These are phyloP conservation scores for Phoma sp. DNA, from an alignment of 2,329 filamentous ascomycete genomes.

Conservation along the genomic window DNA sequence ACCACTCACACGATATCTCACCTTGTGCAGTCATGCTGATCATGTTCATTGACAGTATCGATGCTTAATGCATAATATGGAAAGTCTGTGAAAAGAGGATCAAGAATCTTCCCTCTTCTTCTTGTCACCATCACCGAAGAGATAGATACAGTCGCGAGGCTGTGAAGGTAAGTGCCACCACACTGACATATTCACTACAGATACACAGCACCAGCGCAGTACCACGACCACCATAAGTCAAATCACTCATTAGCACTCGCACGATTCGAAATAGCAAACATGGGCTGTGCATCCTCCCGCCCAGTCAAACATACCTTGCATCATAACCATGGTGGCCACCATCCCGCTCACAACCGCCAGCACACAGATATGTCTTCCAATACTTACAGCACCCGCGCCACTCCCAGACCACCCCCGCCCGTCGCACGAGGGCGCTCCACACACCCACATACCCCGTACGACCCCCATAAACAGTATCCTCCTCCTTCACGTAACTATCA, in stretches of 20 bases:
- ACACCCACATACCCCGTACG: neutral
- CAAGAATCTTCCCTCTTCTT: neutral
- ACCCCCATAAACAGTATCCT: neutral
- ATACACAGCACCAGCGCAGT: neutral
- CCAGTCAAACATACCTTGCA: neutral
- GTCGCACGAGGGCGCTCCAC: neutral
- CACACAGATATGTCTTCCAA: neutral
- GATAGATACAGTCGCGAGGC: neutral
- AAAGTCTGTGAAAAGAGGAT: neutral
- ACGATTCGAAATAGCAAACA: neutral
- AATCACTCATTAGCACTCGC: neutral
- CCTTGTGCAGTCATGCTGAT: neutral
- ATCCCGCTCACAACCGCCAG: neutral
- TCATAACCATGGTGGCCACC: neutral
- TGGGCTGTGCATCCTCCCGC: constrained; percentile 13
- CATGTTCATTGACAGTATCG: constrained; percentile 1
- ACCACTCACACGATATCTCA: constrained; percentile 1
- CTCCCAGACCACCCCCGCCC: neutral
- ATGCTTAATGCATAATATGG: neutral
- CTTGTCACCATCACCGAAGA: neutral
- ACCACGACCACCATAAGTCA: neutral
- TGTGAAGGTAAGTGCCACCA: neutral
- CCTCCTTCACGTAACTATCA: neutral
- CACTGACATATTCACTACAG: neutral
- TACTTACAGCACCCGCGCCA: neutral